These are phyloP conservation scores for Chlamydomonas incerta DNA, from an alignment of 139 green algal genomes.

Conservation along the genomic window DNA sequence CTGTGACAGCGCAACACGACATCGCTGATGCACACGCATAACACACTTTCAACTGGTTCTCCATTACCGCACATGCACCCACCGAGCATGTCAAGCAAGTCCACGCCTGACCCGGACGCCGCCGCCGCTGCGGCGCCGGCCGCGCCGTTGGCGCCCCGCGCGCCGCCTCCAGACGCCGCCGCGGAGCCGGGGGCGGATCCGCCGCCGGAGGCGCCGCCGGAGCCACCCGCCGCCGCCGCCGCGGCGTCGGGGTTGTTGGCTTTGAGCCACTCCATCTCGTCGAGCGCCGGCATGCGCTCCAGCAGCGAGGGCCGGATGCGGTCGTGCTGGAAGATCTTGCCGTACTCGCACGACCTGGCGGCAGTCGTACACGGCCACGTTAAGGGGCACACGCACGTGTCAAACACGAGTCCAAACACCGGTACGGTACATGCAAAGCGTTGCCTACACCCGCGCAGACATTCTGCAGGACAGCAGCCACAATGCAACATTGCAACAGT, in stretches of 20 bases:
- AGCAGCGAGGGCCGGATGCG: slow-evolving; percentile 75
- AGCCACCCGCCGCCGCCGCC: not conserved
- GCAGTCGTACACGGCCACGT: too few species aligned
- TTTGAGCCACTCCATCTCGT: slow-evolving; percentile 78
- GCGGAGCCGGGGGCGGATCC: slow-evolving; percentile 41
- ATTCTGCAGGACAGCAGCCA: too few species aligned
- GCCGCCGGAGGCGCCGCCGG: slow-evolving; percentile 26
- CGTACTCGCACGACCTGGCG: slow-evolving; percentile 79
- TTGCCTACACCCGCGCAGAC: too few species aligned
- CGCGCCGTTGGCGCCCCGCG: slow-evolving; percentile 6
- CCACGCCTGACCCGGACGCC: not conserved
- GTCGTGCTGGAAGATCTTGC: slow-evolving; percentile 74
- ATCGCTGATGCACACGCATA: too few species aligned
- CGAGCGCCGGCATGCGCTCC: slow-evolving; percentile 94
- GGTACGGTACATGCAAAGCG: too few species aligned
- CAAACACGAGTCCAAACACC: too few species aligned
- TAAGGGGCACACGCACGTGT: too few species aligned
- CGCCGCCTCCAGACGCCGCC: slow-evolving; percentile 30
- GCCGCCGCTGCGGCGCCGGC: not conserved
- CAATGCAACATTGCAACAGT: too few species aligned
- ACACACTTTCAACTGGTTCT: not conserved
- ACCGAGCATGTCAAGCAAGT: slow-evolving; percentile 54
- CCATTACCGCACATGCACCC: not conserved
- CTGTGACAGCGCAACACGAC: too few species aligned
- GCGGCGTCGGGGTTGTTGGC: slow-evolving; percentile 55